phyloP scores from a whole-genome alignment of 495 filamentous ascomycete species.

The Neurospora tetraspora region DNA sequence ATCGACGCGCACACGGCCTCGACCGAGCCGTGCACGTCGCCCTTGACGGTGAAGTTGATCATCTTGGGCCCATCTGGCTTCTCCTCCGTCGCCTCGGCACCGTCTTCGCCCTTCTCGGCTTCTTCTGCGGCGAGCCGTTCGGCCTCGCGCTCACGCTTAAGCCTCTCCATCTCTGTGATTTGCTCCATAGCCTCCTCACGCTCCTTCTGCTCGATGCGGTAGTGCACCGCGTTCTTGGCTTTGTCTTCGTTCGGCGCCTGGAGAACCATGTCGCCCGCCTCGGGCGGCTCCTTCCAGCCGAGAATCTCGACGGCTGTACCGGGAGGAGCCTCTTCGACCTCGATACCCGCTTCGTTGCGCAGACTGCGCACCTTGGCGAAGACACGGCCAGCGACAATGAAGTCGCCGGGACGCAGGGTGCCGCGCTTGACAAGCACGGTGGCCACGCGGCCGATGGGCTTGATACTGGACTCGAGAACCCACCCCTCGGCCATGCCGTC shows the following conservation, averaged over 20 bases:
- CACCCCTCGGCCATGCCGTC: slow-evolving; percentile 80
- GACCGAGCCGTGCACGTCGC: slow-evolving; percentile 84
- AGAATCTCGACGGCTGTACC: slow-evolving; percentile 87
- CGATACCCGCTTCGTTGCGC: slow-evolving; percentile 71
- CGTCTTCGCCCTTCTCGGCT: background rate
- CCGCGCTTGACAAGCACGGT: slow-evolving; percentile 84
- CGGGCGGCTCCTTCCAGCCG: slow-evolving; percentile 86
- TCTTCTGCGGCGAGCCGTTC: slow-evolving; percentile 3
- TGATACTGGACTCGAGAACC: slow-evolving; percentile 89
- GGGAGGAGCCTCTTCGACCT: slow-evolving; percentile 65
- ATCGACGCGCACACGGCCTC: slow-evolving; percentile 77
- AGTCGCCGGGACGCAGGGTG: slow-evolving; percentile 70
- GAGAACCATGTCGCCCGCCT: slow-evolving; percentile 80
- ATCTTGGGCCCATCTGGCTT: slow-evolving; percentile 44
- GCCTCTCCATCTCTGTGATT: slow-evolving; percentile 18
- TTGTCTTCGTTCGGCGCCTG: slow-evolving; percentile 69
- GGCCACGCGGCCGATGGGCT: slow-evolving; percentile 75
- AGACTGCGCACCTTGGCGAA: slow-evolving; percentile 78
- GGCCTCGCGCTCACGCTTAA: slow-evolving; percentile 36
- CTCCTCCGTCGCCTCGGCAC: slow-evolving; percentile 31
- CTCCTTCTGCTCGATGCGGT: slow-evolving; percentile 48
- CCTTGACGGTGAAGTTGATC: slow-evolving; percentile 82
- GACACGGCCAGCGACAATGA: slow-evolving; percentile 77
- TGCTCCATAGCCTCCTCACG: slow-evolving; percentile 28
- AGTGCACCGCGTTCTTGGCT: slow-evolving; percentile 72